These are phyloP conservation scores for Larix kaempferi DNA, from an alignment of 75 land plant species.

Conservation along the genomic window DNA sequence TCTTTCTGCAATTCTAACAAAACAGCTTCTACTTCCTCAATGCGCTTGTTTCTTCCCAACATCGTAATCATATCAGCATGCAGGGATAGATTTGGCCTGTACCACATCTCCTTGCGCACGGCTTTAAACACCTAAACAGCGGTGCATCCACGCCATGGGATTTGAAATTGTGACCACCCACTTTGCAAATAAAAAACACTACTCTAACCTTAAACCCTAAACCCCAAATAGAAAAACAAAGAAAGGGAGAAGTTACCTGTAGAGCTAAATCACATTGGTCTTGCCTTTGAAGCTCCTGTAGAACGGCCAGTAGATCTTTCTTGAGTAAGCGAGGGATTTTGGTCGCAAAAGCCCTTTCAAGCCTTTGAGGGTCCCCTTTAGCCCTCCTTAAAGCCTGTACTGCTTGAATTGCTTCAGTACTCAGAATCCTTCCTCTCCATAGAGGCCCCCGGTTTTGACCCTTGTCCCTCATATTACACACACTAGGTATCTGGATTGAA, in stretches of 20 bases:
- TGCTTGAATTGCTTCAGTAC: slow-evolving; percentile 74
- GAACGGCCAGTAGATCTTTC: slow-evolving; percentile 68
- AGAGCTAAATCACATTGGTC: slow-evolving; percentile 49
- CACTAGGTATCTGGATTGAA: no score
- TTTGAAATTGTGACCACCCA: not conserved
- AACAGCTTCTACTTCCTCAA: slow-evolving; percentile 49
- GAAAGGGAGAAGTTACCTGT: slow-evolving; percentile 12
- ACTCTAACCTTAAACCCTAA: not conserved
- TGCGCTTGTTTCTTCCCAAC: slow-evolving; percentile 58
- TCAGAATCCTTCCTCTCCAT: slow-evolving; percentile 56
- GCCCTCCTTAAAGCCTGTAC: slow-evolving; percentile 64
- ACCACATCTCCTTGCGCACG: slow-evolving; percentile 75
- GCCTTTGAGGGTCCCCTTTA: not conserved
- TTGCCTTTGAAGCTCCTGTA: slow-evolving; percentile 76
- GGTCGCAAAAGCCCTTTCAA: slow-evolving; percentile 9
- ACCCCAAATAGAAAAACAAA: not conserved
- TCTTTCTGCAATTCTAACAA: slow-evolving; percentile 44
- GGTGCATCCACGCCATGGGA: slow-evolving; percentile 1
- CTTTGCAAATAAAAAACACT: no score
- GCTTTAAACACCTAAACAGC: slow-evolving; percentile 60
- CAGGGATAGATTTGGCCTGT: slow-evolving; percentile 50
- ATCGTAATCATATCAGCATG: slow-evolving; percentile 66
- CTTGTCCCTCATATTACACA: slow-evolving; percentile 11
- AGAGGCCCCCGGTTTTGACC: slow-evolving; percentile 57
- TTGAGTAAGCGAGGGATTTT: slow-evolving; percentile 63